These are phyloP conservation scores for Iris macrosiphon DNA, from an alignment of 106 monocot species.

Conservation along the genomic window DNA sequence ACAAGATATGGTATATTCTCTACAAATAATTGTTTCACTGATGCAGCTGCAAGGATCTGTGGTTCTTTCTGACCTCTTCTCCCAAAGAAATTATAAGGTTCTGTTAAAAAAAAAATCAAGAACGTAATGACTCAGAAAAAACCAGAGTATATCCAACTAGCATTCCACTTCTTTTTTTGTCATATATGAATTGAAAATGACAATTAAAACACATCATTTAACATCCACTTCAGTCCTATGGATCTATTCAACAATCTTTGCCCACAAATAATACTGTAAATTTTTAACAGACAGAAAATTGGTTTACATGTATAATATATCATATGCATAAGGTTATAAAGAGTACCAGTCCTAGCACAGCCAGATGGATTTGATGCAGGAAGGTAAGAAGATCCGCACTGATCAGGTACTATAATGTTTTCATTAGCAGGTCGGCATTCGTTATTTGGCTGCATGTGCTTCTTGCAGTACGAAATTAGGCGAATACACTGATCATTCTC, in stretches of 20 bases:
- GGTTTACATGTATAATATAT: background rate
- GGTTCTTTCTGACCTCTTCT: conserved; percentile 87
- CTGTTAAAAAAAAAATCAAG: conserved; percentile 45
- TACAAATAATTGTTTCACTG: conserved; percentile 69
- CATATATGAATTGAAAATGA: too few species aligned
- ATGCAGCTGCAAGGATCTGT: conserved; percentile 73
- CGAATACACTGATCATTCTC: conserved; percentile 83
- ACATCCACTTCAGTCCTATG: too few species aligned
- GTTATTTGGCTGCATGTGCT: conserved; percentile 70
- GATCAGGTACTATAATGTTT: conserved; percentile 16
- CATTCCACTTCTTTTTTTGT: too few species aligned
- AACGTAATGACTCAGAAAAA: too few species aligned
- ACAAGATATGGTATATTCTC: conserved; percentile 85
- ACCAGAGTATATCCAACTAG: too few species aligned
- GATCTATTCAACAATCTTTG: too few species aligned
- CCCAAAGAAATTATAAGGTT: conserved; percentile 74
- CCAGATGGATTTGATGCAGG: conserved; percentile 65
- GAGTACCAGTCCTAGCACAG: conserved; percentile 84
- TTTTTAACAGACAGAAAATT: too few species aligned
- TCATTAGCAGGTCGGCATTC: conserved; percentile 38
- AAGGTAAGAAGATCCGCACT: conserved; percentile 25
- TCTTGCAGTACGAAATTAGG: conserved; percentile 91
- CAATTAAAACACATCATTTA: too few species aligned
- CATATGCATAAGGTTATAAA: background rate
- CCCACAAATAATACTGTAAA: too few species aligned